Base-by-base conservation (phyloP, 768 basidiomycete genomes). In the Collybia sp. region DNA sequence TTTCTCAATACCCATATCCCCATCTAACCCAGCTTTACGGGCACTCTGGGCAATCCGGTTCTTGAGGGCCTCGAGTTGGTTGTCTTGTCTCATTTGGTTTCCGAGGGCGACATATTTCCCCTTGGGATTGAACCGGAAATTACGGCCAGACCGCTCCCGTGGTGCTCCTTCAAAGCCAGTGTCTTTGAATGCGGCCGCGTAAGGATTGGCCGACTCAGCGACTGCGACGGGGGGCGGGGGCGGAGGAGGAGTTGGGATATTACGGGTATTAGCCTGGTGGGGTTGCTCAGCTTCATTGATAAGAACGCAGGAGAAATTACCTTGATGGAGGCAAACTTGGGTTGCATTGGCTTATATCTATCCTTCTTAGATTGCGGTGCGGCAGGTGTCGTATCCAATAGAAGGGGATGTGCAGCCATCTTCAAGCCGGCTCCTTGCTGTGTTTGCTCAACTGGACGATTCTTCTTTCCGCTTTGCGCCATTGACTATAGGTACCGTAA, bases 261-360 rank as follows among this genome's bases (percentile, higher is more conserved):
- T 86, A n/a, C 90, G 81, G 8, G 77, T 77, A 55, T 95, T 94
- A 5, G 88, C 88, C 76, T 83, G 30, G 13, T 10, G 30, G n/a
- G 31, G 30, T 12, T 18, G 20, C 8, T 40, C 31, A 32, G 40
- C 3, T 33, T 17, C 16, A 6, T 2, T 36, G 11, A 40, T n/a
- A 40, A 42, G 11, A 3, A 42, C n/a, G 1, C 2, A 15, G 2
- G 25, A 2, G 39, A 56, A 54, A 70, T 40, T 15, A 85, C 90
- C 72, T 87, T 93, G 65, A 95, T 93, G 2, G 92, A 91, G 0
- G 94, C 90, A 63, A 98, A 99, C 65, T 99, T 99, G 42, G 96
- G 96, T 52, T 94, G 93, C 94, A 99, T 97, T 13, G 95, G 93
- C 62, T 94, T 95, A 67, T 96, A 96, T 50, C 88, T 71, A 63